phyloP scores from a whole-genome alignment of 2,329 filamentous ascomycete species.

The Tolypocladium tundrense region DNA sequence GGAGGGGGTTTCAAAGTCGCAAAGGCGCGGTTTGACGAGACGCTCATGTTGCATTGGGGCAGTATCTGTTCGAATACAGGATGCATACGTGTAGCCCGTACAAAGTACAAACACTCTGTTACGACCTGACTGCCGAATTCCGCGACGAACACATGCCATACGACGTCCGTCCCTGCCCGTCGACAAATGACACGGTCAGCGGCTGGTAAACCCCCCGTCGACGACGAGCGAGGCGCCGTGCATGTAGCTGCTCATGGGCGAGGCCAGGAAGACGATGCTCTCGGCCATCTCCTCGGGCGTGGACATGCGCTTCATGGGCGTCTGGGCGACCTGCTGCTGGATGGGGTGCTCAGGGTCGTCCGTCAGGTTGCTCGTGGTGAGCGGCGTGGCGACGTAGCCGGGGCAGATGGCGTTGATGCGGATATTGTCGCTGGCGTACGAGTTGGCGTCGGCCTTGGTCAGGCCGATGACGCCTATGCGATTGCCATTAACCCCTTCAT shows the following conservation, averaged over 20 bases:
- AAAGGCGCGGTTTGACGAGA: background rate
- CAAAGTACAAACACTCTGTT: background rate
- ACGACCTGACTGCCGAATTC: no score
- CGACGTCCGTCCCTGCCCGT: background rate
- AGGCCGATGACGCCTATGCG: slow-evolving; percentile 33
- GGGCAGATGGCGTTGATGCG: slow-evolving; percentile 54
- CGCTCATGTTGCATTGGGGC: background rate
- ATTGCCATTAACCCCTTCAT: background rate
- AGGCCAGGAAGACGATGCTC: slow-evolving; percentile 38
- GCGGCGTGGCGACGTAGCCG: slow-evolving; percentile 33
- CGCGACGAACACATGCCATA: background rate
- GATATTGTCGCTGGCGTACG: slow-evolving; percentile 39
- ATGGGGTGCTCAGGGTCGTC: slow-evolving; percentile 17
- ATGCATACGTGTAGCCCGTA: background rate
- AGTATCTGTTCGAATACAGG: background rate
- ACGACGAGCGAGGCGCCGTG: slow-evolving; percentile 35
- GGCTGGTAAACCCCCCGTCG: slow-evolving; percentile 31
- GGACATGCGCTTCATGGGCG: slow-evolving; percentile 36
- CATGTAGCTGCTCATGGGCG: slow-evolving; percentile 42
- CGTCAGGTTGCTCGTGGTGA: slow-evolving; percentile 18
- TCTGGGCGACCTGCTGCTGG: slow-evolving; percentile 28
- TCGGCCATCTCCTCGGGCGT: slow-evolving; percentile 43
- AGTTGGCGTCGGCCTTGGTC: slow-evolving; percentile 41
- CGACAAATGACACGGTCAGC: background rate
- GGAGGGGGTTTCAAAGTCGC: background rate